Conservation (phyloP, 83 land plant species). For the Larix sibirica region DNA sequence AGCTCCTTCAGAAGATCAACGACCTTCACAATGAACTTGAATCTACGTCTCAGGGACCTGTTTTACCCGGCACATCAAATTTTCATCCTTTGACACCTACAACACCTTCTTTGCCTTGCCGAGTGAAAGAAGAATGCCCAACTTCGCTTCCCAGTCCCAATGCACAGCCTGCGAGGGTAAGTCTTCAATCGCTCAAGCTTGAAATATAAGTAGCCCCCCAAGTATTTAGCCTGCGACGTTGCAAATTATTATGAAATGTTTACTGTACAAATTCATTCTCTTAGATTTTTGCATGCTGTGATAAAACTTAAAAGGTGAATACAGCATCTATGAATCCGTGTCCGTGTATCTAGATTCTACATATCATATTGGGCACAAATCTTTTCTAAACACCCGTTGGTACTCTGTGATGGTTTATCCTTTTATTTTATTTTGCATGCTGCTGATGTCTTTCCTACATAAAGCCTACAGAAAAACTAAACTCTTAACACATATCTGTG, state of each 20-base stretch:
- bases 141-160: constrained; percentile 67
- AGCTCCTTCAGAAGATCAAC: constrained; percentile 80
- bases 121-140: constrained; percentile 75
- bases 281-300: neutral
- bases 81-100: constrained; percentile 75
- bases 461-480: no score
- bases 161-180: constrained; percentile 72
- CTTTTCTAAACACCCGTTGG: neutral
- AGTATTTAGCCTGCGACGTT: neutral
- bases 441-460: no score
- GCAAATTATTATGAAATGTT: neutral
- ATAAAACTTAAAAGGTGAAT: neutral
- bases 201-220: neutral
- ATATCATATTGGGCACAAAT: neutral
- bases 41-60: constrained; percentile 49
- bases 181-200: neutral
- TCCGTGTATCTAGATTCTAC: neutral
- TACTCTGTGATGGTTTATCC: neutral
- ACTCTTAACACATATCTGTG: no score
- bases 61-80: constrained; percentile 37
- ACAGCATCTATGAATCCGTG: neutral
- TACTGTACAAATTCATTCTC: neutral
- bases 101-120: constrained; percentile 44
- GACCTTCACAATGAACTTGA: constrained; percentile 87
- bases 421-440: neutral